Conservation (phyloP, 352 stramenopile species). For the Phytopythium kandeliae region DNA sequence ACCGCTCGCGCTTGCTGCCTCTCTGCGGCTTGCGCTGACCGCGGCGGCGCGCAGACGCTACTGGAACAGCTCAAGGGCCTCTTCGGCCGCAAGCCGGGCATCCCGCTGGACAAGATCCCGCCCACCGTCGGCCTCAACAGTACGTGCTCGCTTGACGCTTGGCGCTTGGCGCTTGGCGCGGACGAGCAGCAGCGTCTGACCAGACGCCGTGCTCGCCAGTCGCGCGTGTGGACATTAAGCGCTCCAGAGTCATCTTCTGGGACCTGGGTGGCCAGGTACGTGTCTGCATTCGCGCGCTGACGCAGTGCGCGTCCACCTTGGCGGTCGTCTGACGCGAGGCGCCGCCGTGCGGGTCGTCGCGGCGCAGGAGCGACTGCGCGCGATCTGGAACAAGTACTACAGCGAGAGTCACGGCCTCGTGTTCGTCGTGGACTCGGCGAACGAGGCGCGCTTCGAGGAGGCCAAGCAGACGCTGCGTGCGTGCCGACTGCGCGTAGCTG, state of each 20-base stretch:
- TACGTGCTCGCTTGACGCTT: slow-evolving; percentile 9
- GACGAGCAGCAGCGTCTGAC: background rate
- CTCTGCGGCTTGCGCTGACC: too few species aligned
- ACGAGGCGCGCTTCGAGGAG: slow-evolving; percentile 84
- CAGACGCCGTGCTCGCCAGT: slow-evolving; percentile 29
- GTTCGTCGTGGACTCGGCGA: slow-evolving; percentile 89
- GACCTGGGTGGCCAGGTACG: slow-evolving; percentile 85
- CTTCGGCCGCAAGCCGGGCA: slow-evolving; percentile 85
- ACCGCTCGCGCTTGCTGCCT: background rate
- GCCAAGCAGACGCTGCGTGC: slow-evolving; percentile 80
- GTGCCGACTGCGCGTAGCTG: slow-evolving; percentile 3
- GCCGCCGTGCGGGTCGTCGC: background rate
- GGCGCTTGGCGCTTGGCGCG: too few species aligned
- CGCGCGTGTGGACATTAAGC: slow-evolving; percentile 75
- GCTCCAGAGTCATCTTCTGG: slow-evolving; percentile 89
- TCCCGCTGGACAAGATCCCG: slow-evolving; percentile 89
- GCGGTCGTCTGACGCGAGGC: background rate
- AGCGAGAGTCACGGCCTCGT: slow-evolving; percentile 89
- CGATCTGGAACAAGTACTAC: slow-evolving; percentile 94
- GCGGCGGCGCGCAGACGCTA: slow-evolving; percentile 84
- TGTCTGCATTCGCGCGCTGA: background rate
- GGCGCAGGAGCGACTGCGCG: slow-evolving; percentile 69
- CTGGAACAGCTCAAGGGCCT: slow-evolving; percentile 89
- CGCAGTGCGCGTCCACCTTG: background rate
- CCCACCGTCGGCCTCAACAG: slow-evolving; percentile 90